Base-by-base conservation (phyloP, 2,329 filamentous ascomycete genomes). In the Alternaria sp. region DNA sequence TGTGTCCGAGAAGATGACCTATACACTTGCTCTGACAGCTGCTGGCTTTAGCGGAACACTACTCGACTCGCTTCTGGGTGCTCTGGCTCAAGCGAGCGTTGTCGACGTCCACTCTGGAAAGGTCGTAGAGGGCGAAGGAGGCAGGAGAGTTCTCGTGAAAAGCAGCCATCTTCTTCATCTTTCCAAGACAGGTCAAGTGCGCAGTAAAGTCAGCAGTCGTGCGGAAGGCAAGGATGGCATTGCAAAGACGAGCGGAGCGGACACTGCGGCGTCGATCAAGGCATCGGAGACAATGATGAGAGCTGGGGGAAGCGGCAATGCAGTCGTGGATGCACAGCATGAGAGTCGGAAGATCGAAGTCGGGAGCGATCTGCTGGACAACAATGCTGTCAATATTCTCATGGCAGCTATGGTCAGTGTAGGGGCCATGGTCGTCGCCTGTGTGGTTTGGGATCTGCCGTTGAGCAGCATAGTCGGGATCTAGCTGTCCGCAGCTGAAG, bases 321-420 rank as follows among this genome's bases (percentile, higher is more conserved):
- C 57, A 13, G 73, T 77, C 8, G 76, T 78, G 19, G 77, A 78
- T 62, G 63, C 63, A 7, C 77, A 82, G 60, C 81, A 79, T 46
- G 82, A 83, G 61, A 84, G 81, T 44, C 72, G 82, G 66, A 87
- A 87, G 72, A 83, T 82, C 81, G 87, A 92, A 78, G 91, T 86
- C 65, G 80, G 91, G 84, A 69, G 84, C 82, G 87, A 97, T 77
- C 78, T 96, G 65, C 83, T 99, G 61, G 93, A 97, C 80, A 99
- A 99, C 80, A 99, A 99, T 79, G 91, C 92, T 58, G 93, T 99
- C 72, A 99, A 99, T 79, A 88, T 97, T 61, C 79, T 95, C 60
- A 98, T 97, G 95, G 94, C 95, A 0, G 85, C 88, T 13, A 84
- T 85, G 5, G 94, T 97, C 87, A 97, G 92, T 76, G 68, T 93